Evolutionary conservation across 1,139 yeast species (phyloP), one percentile per base, ranked within the genome.

Genomic region (Taphrina wiesneri): DNA sequence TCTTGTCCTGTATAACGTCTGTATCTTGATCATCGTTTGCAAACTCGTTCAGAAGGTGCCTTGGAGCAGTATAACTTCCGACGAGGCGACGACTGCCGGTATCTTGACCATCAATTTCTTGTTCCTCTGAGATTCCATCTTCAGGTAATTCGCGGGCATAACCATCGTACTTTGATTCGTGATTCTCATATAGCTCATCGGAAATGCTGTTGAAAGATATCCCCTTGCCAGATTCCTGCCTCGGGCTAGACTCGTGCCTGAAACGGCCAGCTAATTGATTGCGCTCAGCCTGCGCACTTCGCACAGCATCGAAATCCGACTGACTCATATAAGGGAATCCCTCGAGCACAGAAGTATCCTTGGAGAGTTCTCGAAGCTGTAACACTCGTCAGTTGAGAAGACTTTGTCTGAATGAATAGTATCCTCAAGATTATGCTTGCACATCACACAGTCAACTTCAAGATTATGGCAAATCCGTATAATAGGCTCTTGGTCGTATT

Each of bases 51-150:
- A 74, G 65, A 57, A 75, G 68, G 46, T 71, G 71, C 53, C 71
- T 70, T 1, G 75, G 72, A 3, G 74, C 77, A n/a, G 77, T 75
- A 62, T 75, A 75, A 67, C 75, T 76, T 54, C 74, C 77, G 15
- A 73, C 74, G 36, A 73, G 70, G 53, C 65, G 57, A 15, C 60
- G 53, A 11, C 53, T 17, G 15, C 53, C 32, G 7, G 25, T 26
- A 19, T n/a, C 62, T 23, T 23, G 36, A n/a, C 30, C 53, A 21
- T 45, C 45, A 9, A 45, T 21, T 2, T 62, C 60, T 32, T 30
- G 34, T 11, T 59, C 56, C 6, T 53, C 59, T 23, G 28, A 47
- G 36, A 34, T 54, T 3, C 49, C 45, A 7, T 45, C 49, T 11
- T 32, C 34, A 2, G 47, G 51, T 9, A 62, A 34, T 19, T 43